Base-by-base conservation (phyloP, 768 basidiomycete genomes). In the Wakefieldia striispora region DNA sequence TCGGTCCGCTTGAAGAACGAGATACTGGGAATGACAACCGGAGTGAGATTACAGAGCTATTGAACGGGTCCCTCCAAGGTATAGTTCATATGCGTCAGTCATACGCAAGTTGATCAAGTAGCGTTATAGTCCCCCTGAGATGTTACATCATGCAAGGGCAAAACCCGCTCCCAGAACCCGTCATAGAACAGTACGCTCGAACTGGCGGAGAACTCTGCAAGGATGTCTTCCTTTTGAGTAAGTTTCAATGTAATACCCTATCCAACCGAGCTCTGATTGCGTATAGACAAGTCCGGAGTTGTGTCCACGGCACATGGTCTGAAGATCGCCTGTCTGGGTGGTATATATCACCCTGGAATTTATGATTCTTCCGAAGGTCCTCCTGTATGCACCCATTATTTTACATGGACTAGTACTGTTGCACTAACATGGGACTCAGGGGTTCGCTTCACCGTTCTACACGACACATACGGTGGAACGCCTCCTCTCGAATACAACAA, bases 91-190 rank as follows among this genome's bases (percentile, higher is more conserved):
- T 44, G 20, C 43, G 29, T 21, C 19, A 19, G 13, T 17, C 20
- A 27, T 40, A 29, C 21, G 21, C 33, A 23, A 26, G 39, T 53
- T 60, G 45, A 61, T 54, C 45, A 55, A 34, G 51, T 57, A 27
- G 16, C 40, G n/a, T 46, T 47, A 49, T 56, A 95, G 91, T 84
- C 24, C 91, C 95, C 11, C 71, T 95, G 16, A 88, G 91, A 61
- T 94, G 91, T 58, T 97, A 95, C 71, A 83, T 97, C 50, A 94
- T 93, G 81, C 85, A 93, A 64, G 95, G 95, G 16, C 80, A 83
- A 45, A 72, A 83, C 55, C 82, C 86, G 2, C 67, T 97, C 13
- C 92, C 94, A 5, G 73, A 78, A 39, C 65, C 72, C 23, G 83
- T 97, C 16, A 79, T 90, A 50, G 82, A 86, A 54, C 86, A 83